Evolutionary conservation across 768 basidiomycete genomes (phyloP).

Genomic region (Polyporus arcularius): DNA sequence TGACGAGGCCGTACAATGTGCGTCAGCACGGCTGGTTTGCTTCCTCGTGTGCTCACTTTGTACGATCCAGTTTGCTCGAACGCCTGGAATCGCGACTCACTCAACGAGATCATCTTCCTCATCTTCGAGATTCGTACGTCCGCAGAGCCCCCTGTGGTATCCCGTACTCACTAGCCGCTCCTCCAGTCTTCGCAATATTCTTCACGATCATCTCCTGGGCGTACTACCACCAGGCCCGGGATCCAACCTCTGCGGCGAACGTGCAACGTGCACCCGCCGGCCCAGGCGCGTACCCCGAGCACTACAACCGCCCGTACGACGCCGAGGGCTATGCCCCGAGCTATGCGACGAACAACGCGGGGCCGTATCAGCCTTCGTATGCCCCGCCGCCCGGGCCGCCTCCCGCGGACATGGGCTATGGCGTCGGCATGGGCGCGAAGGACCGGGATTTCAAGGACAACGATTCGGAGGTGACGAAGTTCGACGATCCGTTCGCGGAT

Average conservation of each 20-base stretch:
- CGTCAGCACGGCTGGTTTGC: slow-evolving; percentile 20
- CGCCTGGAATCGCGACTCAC: slow-evolving; percentile 65
- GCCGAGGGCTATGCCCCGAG: slow-evolving; percentile 35
- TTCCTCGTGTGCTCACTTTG: background rate
- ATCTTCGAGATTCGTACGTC: slow-evolving; percentile 59
- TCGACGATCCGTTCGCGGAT: slow-evolving; percentile 60
- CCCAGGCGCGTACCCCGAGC: slow-evolving; percentile 39
- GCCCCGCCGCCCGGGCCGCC: slow-evolving; percentile 26
- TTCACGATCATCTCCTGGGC: slow-evolving; percentile 69
- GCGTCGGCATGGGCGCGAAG: slow-evolving; percentile 38
- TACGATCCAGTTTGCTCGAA: slow-evolving; percentile 55
- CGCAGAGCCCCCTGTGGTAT: background rate
- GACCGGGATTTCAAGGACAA: slow-evolving; percentile 20
- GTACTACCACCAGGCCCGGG: slow-evolving; percentile 75
- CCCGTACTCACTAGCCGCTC: background rate
- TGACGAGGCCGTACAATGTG: slow-evolving; percentile 50
- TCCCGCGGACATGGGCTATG: slow-evolving; percentile 40
- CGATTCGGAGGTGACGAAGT: slow-evolving; percentile 36
- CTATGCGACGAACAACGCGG: slow-evolving; percentile 22
- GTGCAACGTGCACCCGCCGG: slow-evolving; percentile 44
- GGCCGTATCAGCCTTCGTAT: slow-evolving; percentile 28
- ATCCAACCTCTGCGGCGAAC: slow-evolving; percentile 63
- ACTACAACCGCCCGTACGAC: slow-evolving; percentile 63
- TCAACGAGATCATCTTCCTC: slow-evolving; percentile 66
- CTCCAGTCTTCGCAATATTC: slow-evolving; percentile 53